Conservation (phyloP, 192 early-diverging fungal genomes). For the Backusella tuberculispora region DNA sequence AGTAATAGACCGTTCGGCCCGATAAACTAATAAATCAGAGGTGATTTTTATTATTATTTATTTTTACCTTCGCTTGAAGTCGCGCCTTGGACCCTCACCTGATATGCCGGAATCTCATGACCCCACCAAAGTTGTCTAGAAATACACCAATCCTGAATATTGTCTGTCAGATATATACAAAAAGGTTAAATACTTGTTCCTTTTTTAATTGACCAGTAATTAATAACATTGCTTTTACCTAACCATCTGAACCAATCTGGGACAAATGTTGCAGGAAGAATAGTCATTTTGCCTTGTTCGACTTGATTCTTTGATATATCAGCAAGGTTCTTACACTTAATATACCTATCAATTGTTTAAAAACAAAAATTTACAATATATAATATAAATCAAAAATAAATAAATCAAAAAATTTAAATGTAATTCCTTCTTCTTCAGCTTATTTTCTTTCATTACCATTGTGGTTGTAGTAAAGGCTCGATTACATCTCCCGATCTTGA, state of each 20-base stretch:
- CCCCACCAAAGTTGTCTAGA: slow-evolving; percentile 99
- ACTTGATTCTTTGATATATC: slow-evolving; percentile 69
- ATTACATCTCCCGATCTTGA: slow-evolving; percentile 92
- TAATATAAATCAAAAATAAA: no score
- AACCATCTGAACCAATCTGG: slow-evolving; percentile 92
- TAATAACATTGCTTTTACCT: slow-evolving; percentile 48
- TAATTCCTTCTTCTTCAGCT: neutral
- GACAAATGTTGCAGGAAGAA: slow-evolving; percentile 74
- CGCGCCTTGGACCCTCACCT: slow-evolving; percentile 57
- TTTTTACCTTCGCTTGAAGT: slow-evolving; percentile 13
- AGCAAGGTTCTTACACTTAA: slow-evolving; percentile 81
- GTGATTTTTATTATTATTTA: neutral
- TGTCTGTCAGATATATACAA: slow-evolving; percentile 40
- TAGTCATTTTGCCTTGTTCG: slow-evolving; percentile 58
- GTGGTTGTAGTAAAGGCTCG: slow-evolving; percentile 94
- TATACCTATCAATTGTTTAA: slow-evolving; percentile 56
- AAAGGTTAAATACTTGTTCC: slow-evolving; percentile 8
- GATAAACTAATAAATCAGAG: neutral
- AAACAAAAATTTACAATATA: neutral
- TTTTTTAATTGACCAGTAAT: neutral
- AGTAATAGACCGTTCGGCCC: slow-evolving; percentile 9
- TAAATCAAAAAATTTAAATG: no score
- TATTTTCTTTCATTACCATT: slow-evolving; percentile 66
- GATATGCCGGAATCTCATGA: slow-evolving; percentile 91
- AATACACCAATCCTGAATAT: slow-evolving; percentile 96